Evolutionary conservation across 495 filamentous ascomycete genomes (phyloP).

Genomic region (Clavariopsis aquatica): DNA sequence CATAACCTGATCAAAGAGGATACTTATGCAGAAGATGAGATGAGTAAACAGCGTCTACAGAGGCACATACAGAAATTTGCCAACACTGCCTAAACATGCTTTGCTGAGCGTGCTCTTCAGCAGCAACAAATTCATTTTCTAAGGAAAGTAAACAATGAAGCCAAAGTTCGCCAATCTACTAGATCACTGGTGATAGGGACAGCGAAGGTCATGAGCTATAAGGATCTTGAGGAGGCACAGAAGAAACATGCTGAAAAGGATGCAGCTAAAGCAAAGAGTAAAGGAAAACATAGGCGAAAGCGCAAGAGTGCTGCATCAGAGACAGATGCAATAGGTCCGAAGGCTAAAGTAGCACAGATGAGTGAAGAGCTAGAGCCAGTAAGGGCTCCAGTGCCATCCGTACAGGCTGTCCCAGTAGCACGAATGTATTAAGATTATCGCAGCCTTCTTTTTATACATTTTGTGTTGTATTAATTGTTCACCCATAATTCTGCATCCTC

Average conservation of each 20-base stretch:
- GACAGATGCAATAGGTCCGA: constrained; percentile 11
- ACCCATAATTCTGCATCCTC: constrained; percentile 9
- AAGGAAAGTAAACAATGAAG: too few species aligned
- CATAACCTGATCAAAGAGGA: constrained; percentile 20
- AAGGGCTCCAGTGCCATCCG: constrained; percentile 4
- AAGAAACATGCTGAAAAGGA: constrained; percentile 20
- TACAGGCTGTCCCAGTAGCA: constrained; percentile 9
- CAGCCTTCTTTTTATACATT: constrained; percentile 11
- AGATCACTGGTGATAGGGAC: constrained; percentile 17
- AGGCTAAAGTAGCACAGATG: constrained; percentile 16
- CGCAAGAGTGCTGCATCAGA: constrained; percentile 14
- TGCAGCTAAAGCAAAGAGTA: constrained; percentile 15
- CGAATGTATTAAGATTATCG: constrained; percentile 16
- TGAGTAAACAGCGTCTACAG: constrained; percentile 13
- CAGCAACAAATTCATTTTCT: constrained; percentile 17
- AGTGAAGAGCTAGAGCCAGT: constrained; percentile 12
- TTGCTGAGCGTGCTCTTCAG: constrained; percentile 15
- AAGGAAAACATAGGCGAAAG: constrained; percentile 18
- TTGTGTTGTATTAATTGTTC: constrained; percentile 13
- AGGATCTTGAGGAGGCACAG: constrained; percentile 14
- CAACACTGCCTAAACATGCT: constrained; percentile 17
- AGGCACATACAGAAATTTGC: constrained; percentile 17
- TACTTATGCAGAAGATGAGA: constrained; percentile 12
- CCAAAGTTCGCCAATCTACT: constrained; percentile 19
- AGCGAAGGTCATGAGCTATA: constrained; percentile 19